Percentiles rank a stretch among this genome's conserved stretches.
Conservation (phyloP, 805 yeast species). For the Zygotorulaspora sp. region DNA sequence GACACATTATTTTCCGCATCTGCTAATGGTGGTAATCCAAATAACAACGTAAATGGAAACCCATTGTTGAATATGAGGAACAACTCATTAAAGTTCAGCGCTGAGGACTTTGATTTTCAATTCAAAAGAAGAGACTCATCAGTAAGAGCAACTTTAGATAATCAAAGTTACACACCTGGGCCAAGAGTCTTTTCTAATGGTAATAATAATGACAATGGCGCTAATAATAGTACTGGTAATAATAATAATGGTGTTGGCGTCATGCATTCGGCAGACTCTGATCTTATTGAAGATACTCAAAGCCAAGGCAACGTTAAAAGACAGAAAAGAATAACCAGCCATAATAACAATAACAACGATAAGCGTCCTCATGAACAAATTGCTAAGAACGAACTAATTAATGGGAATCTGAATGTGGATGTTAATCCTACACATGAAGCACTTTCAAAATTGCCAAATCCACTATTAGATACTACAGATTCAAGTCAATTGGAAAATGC, state of each 20-base stretch:
- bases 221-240: slow-evolving; percentile 6
- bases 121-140: slow-evolving; percentile 33
- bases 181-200: slow-evolving; percentile 12
- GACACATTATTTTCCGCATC: slow-evolving; percentile 15
- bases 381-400: slow-evolving; percentile 5
- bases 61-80: slow-evolving; percentile 25
- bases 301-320: slow-evolving; percentile 2
- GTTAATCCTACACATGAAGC: slow-evolving; percentile 22
- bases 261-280: not conserved
- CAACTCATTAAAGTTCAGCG: slow-evolving; percentile 30
- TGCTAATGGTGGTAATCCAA: slow-evolving; percentile 3
- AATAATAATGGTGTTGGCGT: slow-evolving; percentile 4
- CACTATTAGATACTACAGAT: slow-evolving; percentile 43
- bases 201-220: slow-evolving; percentile 4
- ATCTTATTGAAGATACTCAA: not conserved
- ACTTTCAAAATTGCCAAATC: slow-evolving; percentile 12
- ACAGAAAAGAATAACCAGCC: slow-evolving; percentile 10
- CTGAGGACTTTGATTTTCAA: slow-evolving; percentile 33
- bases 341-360: slow-evolving; percentile 8
- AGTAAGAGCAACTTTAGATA: slow-evolving; percentile 25
- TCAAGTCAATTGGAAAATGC: slow-evolving; percentile 52
- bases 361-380: slow-evolving; percentile 5
- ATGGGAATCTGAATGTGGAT: slow-evolving; percentile 9
- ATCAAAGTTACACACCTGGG: slow-evolving; percentile 17
- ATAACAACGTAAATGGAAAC: slow-evolving; percentile 3